Percentiles rank a stretch among this genome's conserved stretches.
Evolutionary conservation across 306 rosid genomes (phyloP).

Genomic region (Cucumis cinereus): DNA sequence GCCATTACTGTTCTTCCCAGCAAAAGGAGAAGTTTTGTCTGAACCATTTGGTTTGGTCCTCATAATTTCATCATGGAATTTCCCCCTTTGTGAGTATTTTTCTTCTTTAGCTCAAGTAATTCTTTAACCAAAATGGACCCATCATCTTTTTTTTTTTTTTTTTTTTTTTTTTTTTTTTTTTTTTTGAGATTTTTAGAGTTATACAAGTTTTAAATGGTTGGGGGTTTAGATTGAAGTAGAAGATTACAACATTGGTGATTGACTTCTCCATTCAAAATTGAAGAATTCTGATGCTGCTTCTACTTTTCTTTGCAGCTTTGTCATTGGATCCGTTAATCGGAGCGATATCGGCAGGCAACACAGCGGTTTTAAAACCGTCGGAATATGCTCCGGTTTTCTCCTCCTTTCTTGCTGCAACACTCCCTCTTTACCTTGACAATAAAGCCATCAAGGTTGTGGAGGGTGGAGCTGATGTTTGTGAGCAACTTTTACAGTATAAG

Average conservation of each 20-base stretch:
- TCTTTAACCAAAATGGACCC: background rate
- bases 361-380: conserved; percentile 56
- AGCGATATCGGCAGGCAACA: conserved; percentile 86
- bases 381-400: conserved; percentile 68
- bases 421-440: conserved; percentile 63
- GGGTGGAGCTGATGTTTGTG: conserved; percentile 48
- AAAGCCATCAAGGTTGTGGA: conserved; percentile 56
- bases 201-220: too few relatives aligned
- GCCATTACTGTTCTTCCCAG: conserved; percentile 59
- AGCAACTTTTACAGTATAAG: conserved; percentile 40
- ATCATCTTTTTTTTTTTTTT: background rate
- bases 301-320: conserved; percentile 33
- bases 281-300: background rate
- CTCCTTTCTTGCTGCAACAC: conserved; percentile 43
- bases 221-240: too few relatives aligned
- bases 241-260: too few relatives aligned
- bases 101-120: background rate
- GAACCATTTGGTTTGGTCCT: conserved; percentile 88
- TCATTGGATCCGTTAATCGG: conserved; percentile 83
- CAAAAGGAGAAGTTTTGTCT: conserved; percentile 48
- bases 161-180: too few relatives aligned
- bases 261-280: background rate
- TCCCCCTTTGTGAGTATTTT: conserved; percentile 65
- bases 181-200: too few relatives aligned
- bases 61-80: conserved; percentile 76